Conservation (phyloP, 164 flowering plant genomes). For the Sextonia rubra region DNA sequence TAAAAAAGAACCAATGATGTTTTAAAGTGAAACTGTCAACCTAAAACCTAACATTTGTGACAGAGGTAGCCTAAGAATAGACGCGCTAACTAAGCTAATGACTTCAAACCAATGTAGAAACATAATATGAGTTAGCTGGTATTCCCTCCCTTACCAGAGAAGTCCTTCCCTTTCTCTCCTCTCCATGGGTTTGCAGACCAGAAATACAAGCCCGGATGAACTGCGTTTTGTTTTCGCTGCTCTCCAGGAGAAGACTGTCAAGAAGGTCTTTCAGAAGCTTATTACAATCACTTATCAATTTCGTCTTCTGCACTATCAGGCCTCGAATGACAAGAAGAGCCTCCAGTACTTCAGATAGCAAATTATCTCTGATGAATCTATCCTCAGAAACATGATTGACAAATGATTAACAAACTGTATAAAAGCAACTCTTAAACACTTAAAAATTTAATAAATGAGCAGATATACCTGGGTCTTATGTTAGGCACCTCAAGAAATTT, state of each 20-base stretch:
- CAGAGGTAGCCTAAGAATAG: neutral
- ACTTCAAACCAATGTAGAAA: conserved; percentile 4
- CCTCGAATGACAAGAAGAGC: conserved; percentile 93
- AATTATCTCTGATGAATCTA: conserved; percentile 86
- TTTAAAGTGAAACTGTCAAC: neutral
- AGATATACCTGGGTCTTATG: conserved; percentile 73
- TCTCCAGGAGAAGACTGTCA: conserved; percentile 91
- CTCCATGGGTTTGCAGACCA: conserved; percentile 81
- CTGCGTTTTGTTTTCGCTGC: conserved; percentile 86
- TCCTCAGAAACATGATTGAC: conserved; percentile 15
- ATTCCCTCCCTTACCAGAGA: conserved; percentile 57
- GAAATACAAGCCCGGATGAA: conserved; percentile 86
- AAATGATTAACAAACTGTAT: neutral
- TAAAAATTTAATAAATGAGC: neutral
- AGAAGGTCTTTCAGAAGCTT: conserved; percentile 86
- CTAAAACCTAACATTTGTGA: neutral
- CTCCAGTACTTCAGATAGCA: conserved; percentile 86
- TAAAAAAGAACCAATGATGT: neutral
- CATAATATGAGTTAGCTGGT: neutral
- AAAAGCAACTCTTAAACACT: neutral
- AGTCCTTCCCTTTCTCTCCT: conserved; percentile 75
- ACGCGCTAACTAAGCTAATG: neutral
- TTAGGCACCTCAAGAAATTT: conserved; percentile 90
- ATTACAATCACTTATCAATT: conserved; percentile 92
- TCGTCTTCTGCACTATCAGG: conserved; percentile 93